These are phyloP conservation scores for Phytopythium delawarense DNA, from an alignment of 352 stramenopile species.

Conservation along the genomic window DNA sequence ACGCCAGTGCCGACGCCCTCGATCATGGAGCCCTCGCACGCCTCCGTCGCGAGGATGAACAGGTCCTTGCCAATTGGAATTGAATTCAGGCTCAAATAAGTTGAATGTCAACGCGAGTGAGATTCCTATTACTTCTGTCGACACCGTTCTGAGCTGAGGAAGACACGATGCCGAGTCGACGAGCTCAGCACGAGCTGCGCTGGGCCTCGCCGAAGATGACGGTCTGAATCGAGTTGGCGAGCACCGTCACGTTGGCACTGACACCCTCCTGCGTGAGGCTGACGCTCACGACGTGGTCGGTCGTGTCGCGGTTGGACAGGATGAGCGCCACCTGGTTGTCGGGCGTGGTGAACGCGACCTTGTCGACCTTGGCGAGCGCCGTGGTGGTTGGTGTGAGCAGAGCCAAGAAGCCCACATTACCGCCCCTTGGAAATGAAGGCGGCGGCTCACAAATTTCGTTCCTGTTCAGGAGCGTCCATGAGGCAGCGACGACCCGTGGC, in stretches of 20 bases:
- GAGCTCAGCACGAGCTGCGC: slow-evolving; percentile 6
- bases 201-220: slow-evolving; percentile 34
- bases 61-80: too few species aligned
- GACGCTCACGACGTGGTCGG: slow-evolving; percentile 29
- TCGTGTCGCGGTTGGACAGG: slow-evolving; percentile 45
- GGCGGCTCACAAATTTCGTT: too few species aligned
- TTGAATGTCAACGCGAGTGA: too few species aligned
- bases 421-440: too few species aligned
- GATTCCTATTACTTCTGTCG: too few species aligned
- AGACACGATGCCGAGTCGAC: background rate
- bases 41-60: slow-evolving; percentile 83
- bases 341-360: slow-evolving; percentile 42
- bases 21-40: slow-evolving; percentile 49
- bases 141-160: too few species aligned
- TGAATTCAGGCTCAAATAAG: too few species aligned
- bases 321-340: slow-evolving; percentile 44
- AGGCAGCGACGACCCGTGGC: too few species aligned
- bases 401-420: too few species aligned
- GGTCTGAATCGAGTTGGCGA: slow-evolving; percentile 45
- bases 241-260: slow-evolving; percentile 28
- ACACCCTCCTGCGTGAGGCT: slow-evolving; percentile 33
- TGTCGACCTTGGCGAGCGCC: slow-evolving; percentile 32
- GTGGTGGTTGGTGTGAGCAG: too few species aligned
- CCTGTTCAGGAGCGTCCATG: too few species aligned
- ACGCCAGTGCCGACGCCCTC: slow-evolving; percentile 38